Base-by-base conservation (phyloP, 2,329 filamentous ascomycete genomes). In the Podosphaera leucotricha region DNA sequence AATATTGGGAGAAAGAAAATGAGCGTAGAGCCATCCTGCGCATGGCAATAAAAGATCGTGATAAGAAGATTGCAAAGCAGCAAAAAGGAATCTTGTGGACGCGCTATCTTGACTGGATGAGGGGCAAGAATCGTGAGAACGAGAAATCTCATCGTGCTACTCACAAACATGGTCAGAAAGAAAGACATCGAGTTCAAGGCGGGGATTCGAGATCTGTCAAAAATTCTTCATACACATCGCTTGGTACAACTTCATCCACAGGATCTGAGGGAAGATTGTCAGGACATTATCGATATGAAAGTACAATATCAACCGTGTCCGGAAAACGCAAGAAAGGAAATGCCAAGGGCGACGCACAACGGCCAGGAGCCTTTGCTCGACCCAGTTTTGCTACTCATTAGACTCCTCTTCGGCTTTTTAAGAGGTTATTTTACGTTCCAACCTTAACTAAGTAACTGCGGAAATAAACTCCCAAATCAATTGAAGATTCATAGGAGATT, bases 1-100 rank as follows among this genome's bases (percentile, higher is more conserved):
- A 94, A 48, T 98, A 94, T 62, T 98, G 90, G 90, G 87, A 94
- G 54, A 77, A 77, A 48, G 90, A 98, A 60, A 98, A 98, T 57
- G 84, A 92, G 59, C 77, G 87, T 2, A 75, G 90, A 11, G 72
- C 78, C 2, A 64, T 80, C 46, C 65, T 94, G 20, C 71, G 83
- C 37, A 57, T 68, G 38, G 80, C 80, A 56, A 64, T 93, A 42
- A 72, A 75, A 49, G 70, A 75, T 43, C 70, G 72, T 26, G 77
- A 86, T 53, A 68, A 70, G 16, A 74, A 78, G 48, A 62, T 82
- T 35, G 76, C 78, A 11, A 75, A 72, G 54, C 66, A 76, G 53
- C 67, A 77, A 48, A 75, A 78, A 43, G 72, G 78, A 19, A 81
- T 77, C 76, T 65, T 92, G 30, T 92, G 84, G 84, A 72, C 83